Evolutionary conservation across 2,329 filamentous ascomycete species (phyloP), one percentile per base, ranked within the genome.

Genomic region (Pseudofabraea citricarpa): DNA sequence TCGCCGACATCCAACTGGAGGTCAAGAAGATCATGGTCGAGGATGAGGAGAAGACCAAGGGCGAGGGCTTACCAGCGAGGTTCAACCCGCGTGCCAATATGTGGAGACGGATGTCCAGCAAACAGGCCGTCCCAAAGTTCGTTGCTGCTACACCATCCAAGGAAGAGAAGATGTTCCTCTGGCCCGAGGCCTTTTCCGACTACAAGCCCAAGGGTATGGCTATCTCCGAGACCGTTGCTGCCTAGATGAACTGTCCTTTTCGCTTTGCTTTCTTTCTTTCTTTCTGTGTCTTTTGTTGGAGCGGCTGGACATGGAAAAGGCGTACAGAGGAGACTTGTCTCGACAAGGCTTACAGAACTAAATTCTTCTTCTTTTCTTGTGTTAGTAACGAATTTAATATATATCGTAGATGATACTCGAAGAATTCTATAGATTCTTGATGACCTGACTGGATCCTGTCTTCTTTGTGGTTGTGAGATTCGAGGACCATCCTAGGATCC

Each of bases 51-150:
- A 74, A 76, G 68, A 85, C 81, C 0, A 68, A 72, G 38, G 81
- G 81, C 39, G 61, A 68, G 45, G 81, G 81, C 29, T 65, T 75
- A 47, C 81, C 81, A 0, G 71, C 66, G 7, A 69, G 72, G 51
- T 85, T 83, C 67, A 85, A 85, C 63, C 81, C 81, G 6, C 70
- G 81, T 33, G 82, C 80, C 21, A 84, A 85, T 60, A 69, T 85
- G 66, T 85, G 82, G 82, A 68, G 82, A 41, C 69, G 79, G 21
- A 72, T 78, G 33, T 78, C 73, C 24, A 81, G 76, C 64, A 75
- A 73, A 64, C 70, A 67, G 33, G 71, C 74, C 27, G 74, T 76
- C 35, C 74, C 74, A 3, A 57, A 67, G 15, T 70, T 74, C 39
- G 64, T 73, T 13, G 69, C 70, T 36, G 66, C 70, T 42, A 75